A percentile compares a stretch with the other conserved stretches of the same genome.
These are phyloP conservation scores for Psilocybe cubensis DNA, from an alignment of 768 basidiomycete species.

Conservation along the genomic window DNA sequence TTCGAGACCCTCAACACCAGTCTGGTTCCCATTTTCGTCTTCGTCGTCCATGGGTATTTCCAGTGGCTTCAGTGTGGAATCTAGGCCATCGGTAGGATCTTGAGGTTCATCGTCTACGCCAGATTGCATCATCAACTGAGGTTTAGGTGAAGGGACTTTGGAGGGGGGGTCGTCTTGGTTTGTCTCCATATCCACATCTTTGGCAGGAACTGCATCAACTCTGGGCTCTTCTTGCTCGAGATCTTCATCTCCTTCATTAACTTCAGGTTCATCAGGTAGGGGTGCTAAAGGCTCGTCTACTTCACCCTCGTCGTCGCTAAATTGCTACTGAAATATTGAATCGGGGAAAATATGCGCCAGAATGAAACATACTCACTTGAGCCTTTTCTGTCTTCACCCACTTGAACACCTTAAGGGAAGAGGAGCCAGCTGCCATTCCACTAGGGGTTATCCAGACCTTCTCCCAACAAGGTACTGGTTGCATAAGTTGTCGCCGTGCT, in stretches of 20 bases:
- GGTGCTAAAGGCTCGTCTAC: conserved; percentile 82
- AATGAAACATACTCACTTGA: conserved; percentile 53
- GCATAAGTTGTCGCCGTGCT: conserved; percentile 84
- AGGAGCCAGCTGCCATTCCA: conserved; percentile 48
- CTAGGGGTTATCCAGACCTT: conserved; percentile 72
- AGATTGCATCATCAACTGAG: conserved; percentile 59
- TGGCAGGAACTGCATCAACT: conserved; percentile 38
- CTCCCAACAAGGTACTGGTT: conserved; percentile 88
- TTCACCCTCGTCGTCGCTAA: conserved; percentile 84
- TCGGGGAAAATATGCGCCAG: background rate
- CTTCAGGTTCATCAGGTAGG: conserved; percentile 77
- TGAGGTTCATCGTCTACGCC: conserved; percentile 47
- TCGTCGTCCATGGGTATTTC: conserved; percentile 45
- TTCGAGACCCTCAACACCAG: conserved; percentile 42
- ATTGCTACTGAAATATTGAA: conserved; percentile 58
- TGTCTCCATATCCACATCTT: conserved; percentile 33
- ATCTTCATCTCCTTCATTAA: conserved; percentile 76
- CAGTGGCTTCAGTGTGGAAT: conserved; percentile 57
- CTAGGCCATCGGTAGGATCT: conserved; percentile 31
- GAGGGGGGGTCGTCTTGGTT: conserved; percentile 53
- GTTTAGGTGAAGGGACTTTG: conserved; percentile 68
- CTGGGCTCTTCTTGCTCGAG: conserved; percentile 70
- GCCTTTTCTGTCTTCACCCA: conserved; percentile 83
- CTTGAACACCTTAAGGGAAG: conserved; percentile 68
- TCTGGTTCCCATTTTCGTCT: conserved; percentile 42